Percentiles rank a stretch among this genome's conserved stretches.
Conservation (phyloP, 164 flowering plant genomes). For the Warburgia ugandensis region DNA sequence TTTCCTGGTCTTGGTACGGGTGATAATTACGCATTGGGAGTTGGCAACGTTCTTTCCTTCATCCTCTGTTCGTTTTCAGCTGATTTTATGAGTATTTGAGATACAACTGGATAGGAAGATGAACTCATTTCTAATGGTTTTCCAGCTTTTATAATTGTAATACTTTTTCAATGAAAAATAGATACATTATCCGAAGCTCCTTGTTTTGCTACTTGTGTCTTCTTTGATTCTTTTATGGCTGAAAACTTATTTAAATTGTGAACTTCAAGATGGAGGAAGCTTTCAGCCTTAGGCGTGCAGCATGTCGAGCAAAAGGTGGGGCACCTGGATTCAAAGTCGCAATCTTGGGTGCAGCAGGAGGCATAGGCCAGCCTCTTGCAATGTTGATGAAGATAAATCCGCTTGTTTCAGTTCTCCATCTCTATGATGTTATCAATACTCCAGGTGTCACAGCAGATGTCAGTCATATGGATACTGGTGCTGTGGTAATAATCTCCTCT, state of each 20-base stretch:
- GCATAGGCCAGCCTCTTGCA: conserved; percentile 92
- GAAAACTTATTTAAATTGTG: background rate
- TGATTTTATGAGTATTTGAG: no score
- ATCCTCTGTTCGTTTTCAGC: background rate
- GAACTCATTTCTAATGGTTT: background rate
- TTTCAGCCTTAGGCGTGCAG: conserved; percentile 28
- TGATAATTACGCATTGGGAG: background rate
- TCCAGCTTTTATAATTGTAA: background rate
- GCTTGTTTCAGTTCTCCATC: conserved; percentile 82
- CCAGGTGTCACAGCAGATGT: conserved; percentile 96
- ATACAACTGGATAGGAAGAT: background rate
- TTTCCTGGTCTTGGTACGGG: background rate
- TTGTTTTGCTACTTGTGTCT: background rate
- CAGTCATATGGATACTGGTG: conserved; percentile 97
- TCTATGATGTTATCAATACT: conserved; percentile 86
- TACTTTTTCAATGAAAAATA: background rate
- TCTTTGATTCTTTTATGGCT: background rate
- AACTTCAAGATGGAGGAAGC: conserved; percentile 45
- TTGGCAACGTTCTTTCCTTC: background rate
- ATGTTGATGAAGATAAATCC: conserved; percentile 98
- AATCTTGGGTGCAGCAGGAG: conserved; percentile 91
- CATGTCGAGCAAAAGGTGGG: conserved; percentile 91
- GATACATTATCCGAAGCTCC: background rate
- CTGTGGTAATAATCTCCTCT: conserved; percentile 55
- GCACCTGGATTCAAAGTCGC: conserved; percentile 92